These are phyloP conservation scores for Mycosarcoma mackinlayi DNA, from an alignment of 1,284 basidiomycete genomes.

Conservation along the genomic window DNA sequence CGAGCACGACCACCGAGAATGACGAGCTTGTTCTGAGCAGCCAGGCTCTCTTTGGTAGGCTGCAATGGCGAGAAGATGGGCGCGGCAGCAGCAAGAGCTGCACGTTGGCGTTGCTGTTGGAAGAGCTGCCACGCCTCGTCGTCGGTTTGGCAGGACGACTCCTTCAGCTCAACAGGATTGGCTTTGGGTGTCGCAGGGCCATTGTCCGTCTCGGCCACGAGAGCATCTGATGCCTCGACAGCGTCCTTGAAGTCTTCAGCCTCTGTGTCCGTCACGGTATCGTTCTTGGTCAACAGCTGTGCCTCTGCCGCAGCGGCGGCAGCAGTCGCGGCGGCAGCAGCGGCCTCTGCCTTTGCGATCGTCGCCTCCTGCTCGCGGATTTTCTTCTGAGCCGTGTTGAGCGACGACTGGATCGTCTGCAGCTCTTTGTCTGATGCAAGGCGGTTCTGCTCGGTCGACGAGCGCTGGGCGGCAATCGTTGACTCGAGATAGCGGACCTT, in stretches of 20 bases:
- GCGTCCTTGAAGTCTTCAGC: constrained; percentile 45
- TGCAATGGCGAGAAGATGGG: constrained; percentile 20
- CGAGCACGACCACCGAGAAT: constrained; percentile 48
- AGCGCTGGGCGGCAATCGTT: constrained; percentile 41
- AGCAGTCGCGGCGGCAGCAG: constrained; percentile 39
- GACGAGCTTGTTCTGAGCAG: constrained; percentile 37
- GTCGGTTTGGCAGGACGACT: constrained; percentile 55
- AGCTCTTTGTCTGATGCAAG: constrained; percentile 49
- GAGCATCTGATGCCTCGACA: constrained; percentile 21
- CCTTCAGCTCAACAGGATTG: constrained; percentile 42
- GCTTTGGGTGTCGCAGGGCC: constrained; percentile 16
- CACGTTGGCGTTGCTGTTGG: constrained; percentile 29
- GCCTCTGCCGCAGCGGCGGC: constrained; percentile 38
- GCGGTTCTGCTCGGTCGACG: constrained; percentile 48
- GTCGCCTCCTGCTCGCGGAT: constrained; percentile 45
- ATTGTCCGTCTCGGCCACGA: constrained; percentile 3
- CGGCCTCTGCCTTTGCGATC: constrained; percentile 38
- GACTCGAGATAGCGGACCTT: constrained; percentile 52
- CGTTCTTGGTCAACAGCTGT: constrained; percentile 40
- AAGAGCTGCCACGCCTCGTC: constrained; percentile 46
- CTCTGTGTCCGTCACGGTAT: constrained; percentile 39
- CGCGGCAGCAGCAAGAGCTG: constrained; percentile 4
- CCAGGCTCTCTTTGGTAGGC: constrained; percentile 28
- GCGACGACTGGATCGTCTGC: constrained; percentile 46
- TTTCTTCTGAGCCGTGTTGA: constrained; percentile 47